phyloP scores from a whole-genome alignment of 495 filamentous ascomycete species.

The Hyaloscypha variabilis region DNA sequence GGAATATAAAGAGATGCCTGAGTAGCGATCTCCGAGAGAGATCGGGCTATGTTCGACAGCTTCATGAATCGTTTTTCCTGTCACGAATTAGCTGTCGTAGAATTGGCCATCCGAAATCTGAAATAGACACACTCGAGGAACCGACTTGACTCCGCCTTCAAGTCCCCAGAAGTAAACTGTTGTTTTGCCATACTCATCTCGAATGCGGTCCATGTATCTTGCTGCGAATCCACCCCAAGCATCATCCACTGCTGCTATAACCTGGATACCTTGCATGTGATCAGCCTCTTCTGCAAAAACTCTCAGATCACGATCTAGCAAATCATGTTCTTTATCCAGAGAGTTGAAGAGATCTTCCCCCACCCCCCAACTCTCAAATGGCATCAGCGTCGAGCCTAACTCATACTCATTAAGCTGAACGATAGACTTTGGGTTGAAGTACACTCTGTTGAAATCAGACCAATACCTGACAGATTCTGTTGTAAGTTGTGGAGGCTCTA shows the following conservation, averaged over 20 bases:
- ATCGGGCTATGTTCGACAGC: slow-evolving; percentile 70
- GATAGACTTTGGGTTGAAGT: slow-evolving; percentile 88
- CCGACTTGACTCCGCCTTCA: slow-evolving; percentile 58
- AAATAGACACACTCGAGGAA: slow-evolving; percentile 54
- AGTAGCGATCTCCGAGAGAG: slow-evolving; percentile 65
- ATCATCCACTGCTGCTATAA: slow-evolving; percentile 80
- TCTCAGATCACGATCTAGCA: slow-evolving; percentile 86
- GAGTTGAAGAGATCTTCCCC: slow-evolving; percentile 83
- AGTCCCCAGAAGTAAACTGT: slow-evolving; percentile 85
- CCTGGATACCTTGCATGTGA: slow-evolving; percentile 83
- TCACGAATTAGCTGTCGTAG: slow-evolving; percentile 9
- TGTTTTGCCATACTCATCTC: slow-evolving; percentile 90
- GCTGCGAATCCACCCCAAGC: slow-evolving; percentile 91
- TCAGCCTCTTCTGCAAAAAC: slow-evolving; percentile 92
- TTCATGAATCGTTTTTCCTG: slow-evolving; percentile 56
- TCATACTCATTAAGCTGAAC: slow-evolving; percentile 90
- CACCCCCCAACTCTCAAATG: slow-evolving; percentile 79
- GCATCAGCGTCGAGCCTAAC: slow-evolving; percentile 71
- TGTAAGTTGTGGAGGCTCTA: slow-evolving; percentile 62
- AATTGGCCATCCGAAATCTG: slow-evolving; percentile 5
- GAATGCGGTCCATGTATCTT: slow-evolving; percentile 75
- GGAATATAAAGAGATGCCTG: slow-evolving; percentile 81
- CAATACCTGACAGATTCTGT: slow-evolving; percentile 82
- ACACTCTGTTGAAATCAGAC: slow-evolving; percentile 92
- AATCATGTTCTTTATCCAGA: slow-evolving; percentile 82